These are phyloP conservation scores for Shiraia sp. DNA, from an alignment of 2,329 filamentous ascomycete genomes.

Conservation along the genomic window DNA sequence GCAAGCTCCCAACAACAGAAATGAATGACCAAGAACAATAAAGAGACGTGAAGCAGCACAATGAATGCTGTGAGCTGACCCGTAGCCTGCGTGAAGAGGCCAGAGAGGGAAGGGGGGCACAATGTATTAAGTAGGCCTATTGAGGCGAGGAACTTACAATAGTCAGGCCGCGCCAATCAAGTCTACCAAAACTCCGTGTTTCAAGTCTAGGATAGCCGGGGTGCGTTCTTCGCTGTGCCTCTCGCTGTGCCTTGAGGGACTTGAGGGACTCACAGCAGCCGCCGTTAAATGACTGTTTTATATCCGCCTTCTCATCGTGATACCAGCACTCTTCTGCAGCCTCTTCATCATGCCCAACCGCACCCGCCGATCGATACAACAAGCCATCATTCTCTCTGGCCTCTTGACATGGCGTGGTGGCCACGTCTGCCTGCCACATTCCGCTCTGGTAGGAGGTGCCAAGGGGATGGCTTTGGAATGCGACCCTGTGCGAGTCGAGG, in stretches of 20 bases:
- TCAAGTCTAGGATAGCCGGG: slow-evolving; percentile 38
- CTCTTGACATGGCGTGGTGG: slow-evolving; percentile 27
- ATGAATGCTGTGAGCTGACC: slow-evolving; percentile 32
- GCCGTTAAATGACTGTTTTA: slow-evolving; percentile 35
- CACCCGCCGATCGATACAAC: slow-evolving; percentile 18
- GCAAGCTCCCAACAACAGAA: slow-evolving; percentile 22
- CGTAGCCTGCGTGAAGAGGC: slow-evolving; percentile 37
- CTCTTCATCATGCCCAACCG: slow-evolving; percentile 20
- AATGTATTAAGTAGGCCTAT: slow-evolving; percentile 38
- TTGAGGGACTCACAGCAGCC: slow-evolving; percentile 21
- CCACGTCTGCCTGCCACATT: slow-evolving; percentile 31
- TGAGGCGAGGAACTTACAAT: slow-evolving; percentile 34
- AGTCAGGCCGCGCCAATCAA: slow-evolving; percentile 33
- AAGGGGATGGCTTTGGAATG: slow-evolving; percentile 30
- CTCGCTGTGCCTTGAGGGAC: no score
- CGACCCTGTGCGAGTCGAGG: slow-evolving; percentile 29
- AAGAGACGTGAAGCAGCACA: slow-evolving; percentile 34
- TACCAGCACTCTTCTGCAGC: slow-evolving; percentile 25
- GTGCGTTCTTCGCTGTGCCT: slow-evolving; percentile 33
- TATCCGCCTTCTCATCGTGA: slow-evolving; percentile 25
- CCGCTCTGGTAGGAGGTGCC: slow-evolving; percentile 21
- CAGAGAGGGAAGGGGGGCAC: slow-evolving; percentile 20
- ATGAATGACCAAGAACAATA: slow-evolving; percentile 41
- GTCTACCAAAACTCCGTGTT: slow-evolving; percentile 38
- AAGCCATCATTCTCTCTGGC: slow-evolving; percentile 31